Conservation (phyloP, 305 asterid genomes). For the Fraxinus floribunda region DNA sequence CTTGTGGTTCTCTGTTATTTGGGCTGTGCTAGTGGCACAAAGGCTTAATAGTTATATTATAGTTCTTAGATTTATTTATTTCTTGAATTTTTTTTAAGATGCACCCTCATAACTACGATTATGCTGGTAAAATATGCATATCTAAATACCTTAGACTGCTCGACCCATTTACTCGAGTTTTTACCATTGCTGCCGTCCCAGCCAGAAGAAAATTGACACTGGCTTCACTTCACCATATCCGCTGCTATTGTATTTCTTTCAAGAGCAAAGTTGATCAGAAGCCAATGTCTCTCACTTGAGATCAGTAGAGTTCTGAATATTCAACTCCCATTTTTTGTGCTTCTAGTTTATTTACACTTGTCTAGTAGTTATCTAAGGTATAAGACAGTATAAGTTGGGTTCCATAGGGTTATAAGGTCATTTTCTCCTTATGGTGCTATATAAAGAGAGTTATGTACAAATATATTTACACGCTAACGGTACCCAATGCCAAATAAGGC, state of each 20-base stretch:
- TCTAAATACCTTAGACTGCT: background rate
- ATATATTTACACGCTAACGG: background rate
- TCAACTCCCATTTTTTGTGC: background rate
- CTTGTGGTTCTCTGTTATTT: constrained; percentile 14
- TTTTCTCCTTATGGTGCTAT: background rate
- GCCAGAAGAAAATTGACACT: background rate
- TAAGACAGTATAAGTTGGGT: background rate
- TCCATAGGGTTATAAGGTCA: background rate
- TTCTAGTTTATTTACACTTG: constrained; percentile 9
- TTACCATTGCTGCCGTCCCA: background rate
- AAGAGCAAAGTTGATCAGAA: background rate
- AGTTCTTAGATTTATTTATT: constrained; percentile 8
- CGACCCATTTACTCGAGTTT: constrained; percentile 2
- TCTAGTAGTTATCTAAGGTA: constrained; percentile 10
- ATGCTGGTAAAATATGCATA: constrained; percentile 15
- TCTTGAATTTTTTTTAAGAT: constrained; percentile 3
- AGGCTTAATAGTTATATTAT: constrained; percentile 13
- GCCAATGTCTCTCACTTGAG: background rate
- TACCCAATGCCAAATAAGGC: background rate
- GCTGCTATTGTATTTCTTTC: background rate
- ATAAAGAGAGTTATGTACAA: background rate
- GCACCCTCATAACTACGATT: background rate
- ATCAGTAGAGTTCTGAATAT: background rate
- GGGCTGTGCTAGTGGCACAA: constrained; percentile 5
- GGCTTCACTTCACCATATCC: background rate